A percentile compares a stretch with the other conserved stretches of the same genome.
These are phyloP conservation scores for Porcisia deanei DNA, from an alignment of 208 protist species.

Conservation along the genomic window DNA sequence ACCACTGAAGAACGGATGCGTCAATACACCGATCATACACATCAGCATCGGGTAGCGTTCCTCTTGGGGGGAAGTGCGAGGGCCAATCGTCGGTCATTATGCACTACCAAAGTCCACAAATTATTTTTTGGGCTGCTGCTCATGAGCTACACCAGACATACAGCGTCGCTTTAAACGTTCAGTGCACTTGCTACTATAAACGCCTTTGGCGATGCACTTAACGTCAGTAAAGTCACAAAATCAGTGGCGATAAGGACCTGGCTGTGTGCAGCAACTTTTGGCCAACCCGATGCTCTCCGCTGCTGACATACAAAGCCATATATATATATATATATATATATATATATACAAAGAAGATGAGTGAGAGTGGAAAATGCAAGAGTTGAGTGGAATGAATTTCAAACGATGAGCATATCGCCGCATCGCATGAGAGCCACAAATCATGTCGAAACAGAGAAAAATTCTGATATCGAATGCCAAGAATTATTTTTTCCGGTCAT, in stretches of 20 bases:
- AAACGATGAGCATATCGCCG: background rate
- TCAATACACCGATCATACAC: conserved; percentile 30
- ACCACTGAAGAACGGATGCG: conserved; percentile 44
- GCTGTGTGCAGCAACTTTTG: background rate
- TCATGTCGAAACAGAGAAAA: too few species aligned
- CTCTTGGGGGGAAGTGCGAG: conserved; percentile 27
- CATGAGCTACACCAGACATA: background rate
- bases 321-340: background rate
- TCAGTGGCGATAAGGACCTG: background rate
- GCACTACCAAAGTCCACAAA: background rate
- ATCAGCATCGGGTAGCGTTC: conserved; percentile 15
- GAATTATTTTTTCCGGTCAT: background rate
- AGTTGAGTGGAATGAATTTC: background rate
- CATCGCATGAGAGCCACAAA: background rate
- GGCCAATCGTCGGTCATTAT: conserved; percentile 10
- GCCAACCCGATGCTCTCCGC: background rate
- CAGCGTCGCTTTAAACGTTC: background rate
- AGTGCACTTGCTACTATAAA: background rate
- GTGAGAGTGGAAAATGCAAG: background rate
- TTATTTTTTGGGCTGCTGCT: background rate
- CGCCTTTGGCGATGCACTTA: background rate
- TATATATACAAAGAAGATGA: background rate
- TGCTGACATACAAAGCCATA: background rate
- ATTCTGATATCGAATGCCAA: background rate
- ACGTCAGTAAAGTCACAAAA: background rate